Evolutionary conservation across 2,329 filamentous ascomycete species (phyloP), one percentile per base, ranked within the genome.

Genomic region (Nothophoma quercina): DNA sequence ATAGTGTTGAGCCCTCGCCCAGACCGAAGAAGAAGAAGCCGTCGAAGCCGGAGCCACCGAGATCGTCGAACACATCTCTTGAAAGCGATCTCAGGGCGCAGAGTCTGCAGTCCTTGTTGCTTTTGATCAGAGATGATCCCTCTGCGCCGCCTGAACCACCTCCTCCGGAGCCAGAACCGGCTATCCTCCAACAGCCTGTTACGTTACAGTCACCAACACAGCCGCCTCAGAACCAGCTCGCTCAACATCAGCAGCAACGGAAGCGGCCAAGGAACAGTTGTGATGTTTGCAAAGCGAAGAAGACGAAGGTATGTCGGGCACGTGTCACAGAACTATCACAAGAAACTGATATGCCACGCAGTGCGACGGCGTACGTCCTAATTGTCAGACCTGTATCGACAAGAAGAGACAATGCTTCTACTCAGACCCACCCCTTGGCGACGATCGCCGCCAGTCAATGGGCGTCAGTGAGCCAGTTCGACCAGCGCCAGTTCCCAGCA

Each of bases 31-130:
- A 63, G 52, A 72, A 67, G 38, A 64, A 63, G 43, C 59, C 47
- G 18, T 47, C 46, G 2, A 62, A 55, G 36, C 39, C 54, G 12
- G 67, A 72, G 7, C 55, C 67, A n/a, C 55, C 53, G 1, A 63
- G 65, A 38, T 51, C 64, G 10, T 66, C 68, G 4, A 59, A 65
- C n/a, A 74, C 63, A n/a, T 73, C 72, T 0, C 64, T 74, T 30
- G 73, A 75, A 45, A 73, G 68, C 44, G 72, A 75, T 29, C 44
- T 75, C 19, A 60, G 72, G 36, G 66, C 68, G 15, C 69, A 75
- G 50, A 75, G 72, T 53, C 60, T 75, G 10, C 62, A 67, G 6
- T 75, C 71, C 4, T 51, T 75, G 30, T 58, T 75, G 15, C 69
- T 75, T 44, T 63, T 75, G 29, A 75, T 75, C 12, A 68, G 64